Percentiles rank a stretch among this genome's conserved stretches.
Conservation (phyloP, 805 yeast species). For the Candida ovalis region DNA sequence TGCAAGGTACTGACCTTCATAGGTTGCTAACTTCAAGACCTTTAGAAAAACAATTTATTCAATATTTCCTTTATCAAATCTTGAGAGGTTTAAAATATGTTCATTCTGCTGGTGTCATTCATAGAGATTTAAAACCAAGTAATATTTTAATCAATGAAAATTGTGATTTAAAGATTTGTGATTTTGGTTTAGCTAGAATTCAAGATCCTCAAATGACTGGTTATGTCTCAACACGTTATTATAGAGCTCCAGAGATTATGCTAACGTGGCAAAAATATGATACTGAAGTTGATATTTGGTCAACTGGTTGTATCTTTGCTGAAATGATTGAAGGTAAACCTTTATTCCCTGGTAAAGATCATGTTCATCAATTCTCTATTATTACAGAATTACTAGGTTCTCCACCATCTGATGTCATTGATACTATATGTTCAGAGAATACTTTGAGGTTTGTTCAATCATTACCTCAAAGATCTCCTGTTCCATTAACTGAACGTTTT, state of each 20-base stretch:
- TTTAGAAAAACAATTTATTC: conserved; percentile 91
- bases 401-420: conserved; percentile 94
- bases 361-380: conserved; percentile 95
- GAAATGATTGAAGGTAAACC: conserved; percentile 98
- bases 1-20: conserved; percentile 95
- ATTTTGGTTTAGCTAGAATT: conserved; percentile 92
- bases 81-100: conserved; percentile 90
- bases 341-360: conserved; percentile 96
- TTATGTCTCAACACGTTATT: conserved; percentile 91
- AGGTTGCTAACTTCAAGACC: conserved; percentile 89
- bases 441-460: conserved; percentile 92
- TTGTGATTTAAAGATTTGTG: conserved; percentile 92
- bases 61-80: conserved; percentile 93
- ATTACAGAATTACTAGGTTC: conserved; percentile 91
- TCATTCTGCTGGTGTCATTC: conserved; percentile 93
- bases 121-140: conserved; percentile 91
- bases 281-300: conserved; percentile 96
- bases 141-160: conserved; percentile 88
- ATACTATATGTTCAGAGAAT: conserved; percentile 93
- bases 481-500: conserved; percentile 80
- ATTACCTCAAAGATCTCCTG: conserved; percentile 88
- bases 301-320: conserved; percentile 95
- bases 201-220: conserved; percentile 99
- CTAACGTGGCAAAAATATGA: conserved; percentile 98
- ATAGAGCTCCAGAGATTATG: conserved; percentile 98